Evolutionary conservation across 345 rosid species (phyloP), one percentile per base, ranked within the genome.

Genomic region (Microthlaspi erraticum): DNA sequence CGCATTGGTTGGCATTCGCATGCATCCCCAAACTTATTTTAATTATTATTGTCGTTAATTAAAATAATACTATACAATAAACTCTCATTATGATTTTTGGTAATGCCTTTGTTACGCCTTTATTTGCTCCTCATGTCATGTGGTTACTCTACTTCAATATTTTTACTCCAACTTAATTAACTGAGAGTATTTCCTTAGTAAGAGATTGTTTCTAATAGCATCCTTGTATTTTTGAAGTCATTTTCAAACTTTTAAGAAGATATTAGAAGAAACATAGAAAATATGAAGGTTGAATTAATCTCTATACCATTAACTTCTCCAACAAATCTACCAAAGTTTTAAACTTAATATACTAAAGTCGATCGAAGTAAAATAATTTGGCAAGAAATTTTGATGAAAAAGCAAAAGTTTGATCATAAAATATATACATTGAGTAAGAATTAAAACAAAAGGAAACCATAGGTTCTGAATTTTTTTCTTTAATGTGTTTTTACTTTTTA

Each of bases 1-100:
- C 74, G 79, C 49, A 83, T 81, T 68, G 78, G 68, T 76, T 66
- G 80, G 81, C 88, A 71, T 52, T 71, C 63, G 80, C 79, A 76
- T 68, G 75, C 79, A 70, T n/a, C 43, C 51, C 31, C 34, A 41
- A 46, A 20, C 71, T 64, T 61, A 54, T 69, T 55, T 48, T 58
- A 54, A 54, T 49, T 54, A 69, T 70, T 43, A 68, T 37, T 76
- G 65, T 69, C 64, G 64, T 55, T 63, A 60, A 67, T 55, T 63
- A 60, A 67, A 62, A 69, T 46, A 9, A 10, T 53, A 68, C n/a
- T n/a, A n/a, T 16, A 51, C 63, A 44, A 54, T 57, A 37, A 48
- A 23, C 20, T 18, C 31, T 68, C 68, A 70, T 69, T 62, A 68
- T 69, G 66, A 63, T 56, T 55, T 38, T 38, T 42, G 19, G 45